Base-by-base conservation (phyloP, 140 eudicot genomes). In the Stevia rebaudiana region DNA sequence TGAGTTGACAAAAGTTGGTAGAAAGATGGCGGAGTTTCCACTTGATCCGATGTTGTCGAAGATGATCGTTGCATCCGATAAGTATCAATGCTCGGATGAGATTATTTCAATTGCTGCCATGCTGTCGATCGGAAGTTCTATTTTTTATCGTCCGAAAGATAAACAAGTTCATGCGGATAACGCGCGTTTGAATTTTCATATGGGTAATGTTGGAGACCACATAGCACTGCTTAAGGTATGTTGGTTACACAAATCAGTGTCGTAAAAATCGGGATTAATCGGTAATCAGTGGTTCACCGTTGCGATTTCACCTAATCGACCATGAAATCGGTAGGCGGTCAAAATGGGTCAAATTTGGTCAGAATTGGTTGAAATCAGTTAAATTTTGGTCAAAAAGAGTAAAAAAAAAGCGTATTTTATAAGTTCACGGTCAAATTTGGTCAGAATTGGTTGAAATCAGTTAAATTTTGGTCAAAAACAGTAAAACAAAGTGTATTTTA, bases 191-290 rank as follows among this genome's bases (percentile, higher is more conserved):
- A 81, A 74, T 62, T 81, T 84, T 64, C 81, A 83, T 50, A 67
- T 65, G 77, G 87, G 89, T 13, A 75, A 87, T 62, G 88, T 79
- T 8, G 94, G 89, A 9, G 95, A 87, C 57, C 95, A 87, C 49
- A 74, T 86, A 2, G 87, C 90, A n/a, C 41, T 81, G 44, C 81
- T 86, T 8, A 83, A 78, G 75, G 84, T 82, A 56, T 11, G 74
- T 40, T 57, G 47, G 41, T 36, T 57, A 31, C 23, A 52, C 44
- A 55, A 55, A 23, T 23, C 36, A 36, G 55, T 48, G 15, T 21
- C 10, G 9, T 60, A 6, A 48, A 40, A 16, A n/a, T n/a, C n/a
- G n/a, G n/a, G n/a, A n/a, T n/a, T n/a, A n/a, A n/a, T n/a, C n/a
- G n/a, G n/a, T n/a, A n/a, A n/a, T n/a, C n/a, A n/a, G n/a, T n/a